Conservation (phyloP, 1,284 basidiomycete genomes). For the Puccinia polysora region DNA sequence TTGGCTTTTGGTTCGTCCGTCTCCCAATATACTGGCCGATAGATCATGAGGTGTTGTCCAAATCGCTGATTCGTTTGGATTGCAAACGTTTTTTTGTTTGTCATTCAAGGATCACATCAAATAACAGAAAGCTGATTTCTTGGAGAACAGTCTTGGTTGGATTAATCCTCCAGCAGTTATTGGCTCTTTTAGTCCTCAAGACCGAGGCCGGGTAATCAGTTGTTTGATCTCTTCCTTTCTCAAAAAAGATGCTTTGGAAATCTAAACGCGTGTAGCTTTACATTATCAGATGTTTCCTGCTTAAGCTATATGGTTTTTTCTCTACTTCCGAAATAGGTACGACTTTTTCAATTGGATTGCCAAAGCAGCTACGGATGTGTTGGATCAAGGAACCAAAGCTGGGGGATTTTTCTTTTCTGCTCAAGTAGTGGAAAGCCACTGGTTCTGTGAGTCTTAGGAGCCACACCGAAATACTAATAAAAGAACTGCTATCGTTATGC, state of each 20-base stretch:
- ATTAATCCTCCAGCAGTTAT: conserved; percentile 72
- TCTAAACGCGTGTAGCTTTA: too few relatives aligned
- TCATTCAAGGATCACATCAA: conserved; percentile 18
- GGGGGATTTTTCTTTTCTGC: conserved; percentile 68
- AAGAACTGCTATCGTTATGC: too few relatives aligned
- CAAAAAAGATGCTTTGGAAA: neutral
- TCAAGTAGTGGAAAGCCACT: conserved; percentile 54
- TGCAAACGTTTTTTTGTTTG: neutral
- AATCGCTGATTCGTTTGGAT: too few relatives aligned
- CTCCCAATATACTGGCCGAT: too few relatives aligned
- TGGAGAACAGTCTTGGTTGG: conserved; percentile 66
- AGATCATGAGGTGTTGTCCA: too few relatives aligned
- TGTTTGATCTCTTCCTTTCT: neutral
- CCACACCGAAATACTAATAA: too few relatives aligned
- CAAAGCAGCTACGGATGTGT: conserved; percentile 44
- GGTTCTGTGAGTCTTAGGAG: conserved; percentile 43
- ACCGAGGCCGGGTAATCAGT: conserved; percentile 60
- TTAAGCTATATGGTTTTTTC: too few relatives aligned
- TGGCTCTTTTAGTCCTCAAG: conserved; percentile 81
- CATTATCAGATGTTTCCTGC: too few relatives aligned
- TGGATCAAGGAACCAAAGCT: conserved; percentile 61
- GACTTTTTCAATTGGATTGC: conserved; percentile 62
- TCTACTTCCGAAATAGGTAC: conserved; percentile 56
- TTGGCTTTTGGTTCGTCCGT: conserved; percentile 59
- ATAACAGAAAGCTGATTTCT: conserved; percentile 20